These are phyloP conservation scores for Gossypium aridum DNA, from an alignment of 441 rosid genomes.

Conservation along the genomic window DNA sequence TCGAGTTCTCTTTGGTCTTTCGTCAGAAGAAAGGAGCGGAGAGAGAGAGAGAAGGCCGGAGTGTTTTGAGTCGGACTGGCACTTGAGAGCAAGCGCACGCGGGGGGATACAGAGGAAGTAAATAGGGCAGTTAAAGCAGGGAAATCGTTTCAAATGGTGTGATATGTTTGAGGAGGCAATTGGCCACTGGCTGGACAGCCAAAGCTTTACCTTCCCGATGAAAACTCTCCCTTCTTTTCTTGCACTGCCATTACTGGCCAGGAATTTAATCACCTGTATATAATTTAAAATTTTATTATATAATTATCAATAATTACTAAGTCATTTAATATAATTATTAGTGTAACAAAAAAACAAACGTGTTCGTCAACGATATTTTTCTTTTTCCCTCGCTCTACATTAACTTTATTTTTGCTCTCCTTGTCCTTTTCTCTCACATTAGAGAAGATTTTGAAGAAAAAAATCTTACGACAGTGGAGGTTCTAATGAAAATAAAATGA, in stretches of 20 bases:
- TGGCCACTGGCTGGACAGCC: not conserved
- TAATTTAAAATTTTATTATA: no score
- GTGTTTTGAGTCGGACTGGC: not conserved
- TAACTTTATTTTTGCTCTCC: no score
- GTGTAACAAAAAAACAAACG: no score
- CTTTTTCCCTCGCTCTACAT: no score
- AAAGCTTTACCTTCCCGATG: constrained; percentile 28
- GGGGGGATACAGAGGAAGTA: constrained; percentile 8
- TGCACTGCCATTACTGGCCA: not conserved
- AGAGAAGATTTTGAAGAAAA: no score
- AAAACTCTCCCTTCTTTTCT: not conserved
- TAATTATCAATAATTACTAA: no score
- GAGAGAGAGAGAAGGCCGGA: not conserved
- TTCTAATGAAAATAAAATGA: no score
- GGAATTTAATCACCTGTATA: no score
- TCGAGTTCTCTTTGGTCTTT: not conserved
- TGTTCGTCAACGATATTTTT: no score
- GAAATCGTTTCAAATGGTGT: not conserved
- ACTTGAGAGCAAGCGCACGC: constrained; percentile 26
- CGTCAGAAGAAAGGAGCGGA: not conserved
- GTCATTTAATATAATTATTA: no score
- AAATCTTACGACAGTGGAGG: no score
- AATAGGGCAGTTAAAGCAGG: not conserved
- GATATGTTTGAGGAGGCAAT: not conserved
- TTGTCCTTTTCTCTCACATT: no score